Evolutionary conservation across 345 rosid species (phyloP).

Genomic region (Atalantia buxifolia): DNA sequence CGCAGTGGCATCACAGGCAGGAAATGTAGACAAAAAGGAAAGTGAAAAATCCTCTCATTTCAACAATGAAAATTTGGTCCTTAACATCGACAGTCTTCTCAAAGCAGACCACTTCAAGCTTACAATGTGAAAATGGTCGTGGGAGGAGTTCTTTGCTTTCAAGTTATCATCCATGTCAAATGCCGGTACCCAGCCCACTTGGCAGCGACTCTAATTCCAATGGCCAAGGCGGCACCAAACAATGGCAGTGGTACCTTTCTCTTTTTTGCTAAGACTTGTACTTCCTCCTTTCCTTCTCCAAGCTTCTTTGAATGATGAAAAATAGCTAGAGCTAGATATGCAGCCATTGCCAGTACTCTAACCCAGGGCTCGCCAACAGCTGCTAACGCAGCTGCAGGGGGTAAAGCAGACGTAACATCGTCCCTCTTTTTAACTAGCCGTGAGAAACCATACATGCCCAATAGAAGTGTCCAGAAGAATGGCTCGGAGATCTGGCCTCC

Average conservation of each 20-base stretch:
- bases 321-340: conserved; percentile 63
- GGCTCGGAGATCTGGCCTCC: conserved; percentile 72
- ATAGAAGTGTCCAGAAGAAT: conserved; percentile 70
- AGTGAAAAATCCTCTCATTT: background rate
- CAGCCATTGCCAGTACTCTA: conserved; percentile 50
- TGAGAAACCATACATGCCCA: conserved; percentile 61
- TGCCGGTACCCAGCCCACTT: conserved; percentile 90
- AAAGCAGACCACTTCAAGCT: background rate
- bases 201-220: conserved; percentile 78
- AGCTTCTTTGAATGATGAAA: conserved; percentile 51
- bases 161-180: conserved; percentile 87
- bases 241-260: conserved; percentile 60
- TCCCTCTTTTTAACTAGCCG: conserved; percentile 63
- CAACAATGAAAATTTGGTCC: no score
- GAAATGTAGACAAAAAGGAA: background rate
- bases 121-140: background rate
- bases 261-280: conserved; percentile 23
- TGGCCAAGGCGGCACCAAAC: conserved; percentile 67
- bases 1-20: background rate
- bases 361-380: conserved; percentile 95
- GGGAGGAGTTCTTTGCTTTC: conserved; percentile 10
- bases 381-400: conserved; percentile 72
- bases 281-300: conserved; percentile 38
- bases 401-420: conserved; percentile 75
- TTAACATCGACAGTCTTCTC: background rate